Evolutionary conservation across 2,329 filamentous ascomycete genomes (phyloP), one percentile per base, ranked within the genome.

Genomic region (Fusarium napiforme): DNA sequence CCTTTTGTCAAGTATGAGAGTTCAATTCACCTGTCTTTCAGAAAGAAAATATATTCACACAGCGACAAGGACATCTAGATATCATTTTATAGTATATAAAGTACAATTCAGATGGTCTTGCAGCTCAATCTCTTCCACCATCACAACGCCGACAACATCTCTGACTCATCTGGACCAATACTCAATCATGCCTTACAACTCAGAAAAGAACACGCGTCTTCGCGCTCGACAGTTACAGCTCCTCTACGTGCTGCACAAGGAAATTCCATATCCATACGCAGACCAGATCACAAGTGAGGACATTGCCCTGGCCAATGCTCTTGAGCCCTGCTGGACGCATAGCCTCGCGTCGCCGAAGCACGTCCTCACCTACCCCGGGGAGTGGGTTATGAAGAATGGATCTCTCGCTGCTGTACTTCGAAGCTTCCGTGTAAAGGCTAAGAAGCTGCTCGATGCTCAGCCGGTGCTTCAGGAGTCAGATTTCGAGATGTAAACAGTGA

Each of bases 41-140:
- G 5, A 46, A 46, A 46, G 11, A 28, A 2, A 7, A 46, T 14
- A 9, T 21, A 46, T 46, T 46, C 18, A 46, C 16, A 28, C 5
- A 5, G 26, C 5, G 10, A 26, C 43, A 46, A 26, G 0, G 23
- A 19, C 43, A 3, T 0, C 7, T 26, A 4, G 5, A 7, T 14
- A 26, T 14, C 2, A 26, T 4, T 6, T 9, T 0, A 14, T 19
- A 0, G 23, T 46, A 9, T 28, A 19, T 26, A 14, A 26, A 26
- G 10, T 45, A 4, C 11, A 45, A 5, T 0, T 9, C 16, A 12
- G 12, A 14, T 12, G 2, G 16, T 12, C 16, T 14, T 30, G 0
- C 9, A 8, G 21, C 16, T 32, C 10, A 18, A 49, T 18, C 10
- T n/a, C 28, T 9, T 14, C 5, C 5, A 32, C 7, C 4, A 1